phyloP scores from a whole-genome alignment of 2,329 filamentous ascomycete species.

The Penicillium glabrum region DNA sequence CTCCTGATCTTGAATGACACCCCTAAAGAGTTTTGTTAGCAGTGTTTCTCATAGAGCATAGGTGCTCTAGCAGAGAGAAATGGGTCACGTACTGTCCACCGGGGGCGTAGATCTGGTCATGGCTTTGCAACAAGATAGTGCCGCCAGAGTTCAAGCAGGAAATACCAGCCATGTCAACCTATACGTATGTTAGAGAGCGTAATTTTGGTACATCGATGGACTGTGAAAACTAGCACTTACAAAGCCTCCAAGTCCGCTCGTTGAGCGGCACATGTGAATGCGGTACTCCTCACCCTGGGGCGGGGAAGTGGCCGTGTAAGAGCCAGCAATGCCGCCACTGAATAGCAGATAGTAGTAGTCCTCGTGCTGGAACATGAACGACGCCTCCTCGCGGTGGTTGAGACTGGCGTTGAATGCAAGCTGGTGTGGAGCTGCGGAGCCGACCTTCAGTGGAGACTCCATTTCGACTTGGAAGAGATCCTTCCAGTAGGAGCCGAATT shows the following conservation, averaged over 20 bases:
- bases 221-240: conserved; percentile 32
- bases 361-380: conserved; percentile 56
- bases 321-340: conserved; percentile 59
- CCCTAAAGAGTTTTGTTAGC: conserved; percentile 20
- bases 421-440: conserved; percentile 41
- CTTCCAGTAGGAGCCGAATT: conserved; percentile 69
- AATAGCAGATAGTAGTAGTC: conserved; percentile 65
- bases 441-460: conserved; percentile 26
- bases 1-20: conserved; percentile 31
- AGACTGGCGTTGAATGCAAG: conserved; percentile 56
- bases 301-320: conserved; percentile 53
- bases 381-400: conserved; percentile 57
- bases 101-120: conserved; percentile 63
- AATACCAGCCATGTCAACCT: conserved; percentile 54
- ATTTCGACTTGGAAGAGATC: conserved; percentile 63
- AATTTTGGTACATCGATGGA: no score
- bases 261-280: conserved; percentile 62
- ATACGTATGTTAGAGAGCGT: not conserved
- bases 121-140: conserved; percentile 59
- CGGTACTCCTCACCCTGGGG: conserved; percentile 62
- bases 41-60: not conserved
- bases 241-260: conserved; percentile 54
- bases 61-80: not conserved
- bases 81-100: conserved; percentile 61
- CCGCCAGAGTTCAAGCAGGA: conserved; percentile 60